A percentile compares a stretch with the other conserved stretches of the same genome.
phyloP scores from a whole-genome alignment of 1,139 yeast genomes.

The Debaryomyces fabryi region DNA sequence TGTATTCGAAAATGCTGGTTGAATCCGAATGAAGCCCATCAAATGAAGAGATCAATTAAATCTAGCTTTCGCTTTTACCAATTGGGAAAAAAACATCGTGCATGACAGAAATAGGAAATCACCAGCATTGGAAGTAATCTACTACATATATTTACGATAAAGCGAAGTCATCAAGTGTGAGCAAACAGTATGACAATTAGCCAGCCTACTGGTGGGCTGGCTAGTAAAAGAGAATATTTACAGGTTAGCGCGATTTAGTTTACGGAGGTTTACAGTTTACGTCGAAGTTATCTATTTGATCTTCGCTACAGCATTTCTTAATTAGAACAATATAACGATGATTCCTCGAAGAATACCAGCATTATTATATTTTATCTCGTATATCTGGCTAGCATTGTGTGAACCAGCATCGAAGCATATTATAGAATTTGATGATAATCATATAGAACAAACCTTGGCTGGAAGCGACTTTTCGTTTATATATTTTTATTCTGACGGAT shows the following conservation, averaged over 20 bases:
- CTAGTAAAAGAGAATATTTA: neutral
- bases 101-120: neutral
- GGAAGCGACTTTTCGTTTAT: conserved; percentile 39
- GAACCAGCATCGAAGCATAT: conserved; percentile 11
- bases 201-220: conserved; percentile 5
- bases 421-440: conserved; percentile 22
- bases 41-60: neutral
- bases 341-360: neutral
- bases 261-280: neutral
- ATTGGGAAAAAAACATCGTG: neutral
- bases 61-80: neutral
- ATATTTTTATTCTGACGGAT: conserved; percentile 42
- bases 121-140: neutral
- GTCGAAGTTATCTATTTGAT: conserved; percentile 3
- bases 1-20: neutral
- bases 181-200: neutral
- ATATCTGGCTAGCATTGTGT: neutral
- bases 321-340: neutral
- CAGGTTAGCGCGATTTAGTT: neutral
- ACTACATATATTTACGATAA: conserved; percentile 2
- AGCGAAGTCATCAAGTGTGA: conserved; percentile 1
- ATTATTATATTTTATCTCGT: neutral
- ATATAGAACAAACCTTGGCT: conserved; percentile 21
- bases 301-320: neutral
- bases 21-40: neutral